Evolutionary conservation across 805 yeast genomes (phyloP).

Genomic region (Spathaspora arborariae): DNA sequence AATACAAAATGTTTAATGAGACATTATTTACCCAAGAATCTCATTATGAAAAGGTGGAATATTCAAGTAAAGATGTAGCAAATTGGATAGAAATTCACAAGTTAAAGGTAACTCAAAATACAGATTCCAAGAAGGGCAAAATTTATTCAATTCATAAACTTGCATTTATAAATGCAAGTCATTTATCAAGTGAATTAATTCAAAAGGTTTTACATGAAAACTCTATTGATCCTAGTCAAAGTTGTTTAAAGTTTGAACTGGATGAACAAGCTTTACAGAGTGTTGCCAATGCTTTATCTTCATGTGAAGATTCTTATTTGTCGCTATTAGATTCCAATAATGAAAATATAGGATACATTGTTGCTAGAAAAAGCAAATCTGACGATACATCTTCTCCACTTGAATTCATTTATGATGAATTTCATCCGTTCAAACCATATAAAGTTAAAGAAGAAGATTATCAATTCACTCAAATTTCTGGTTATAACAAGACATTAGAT

Average conservation of each 20-base stretch:
- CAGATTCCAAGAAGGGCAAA: conserved; percentile 36
- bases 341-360: conserved; percentile 54
- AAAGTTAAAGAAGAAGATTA: conserved; percentile 26
- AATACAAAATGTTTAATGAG: conserved; percentile 58
- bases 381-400: conserved; percentile 29
- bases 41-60: conserved; percentile 13
- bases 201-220: conserved; percentile 49
- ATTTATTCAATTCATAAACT: conserved; percentile 65
- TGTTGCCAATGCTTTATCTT: conserved; percentile 40
- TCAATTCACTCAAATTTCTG: conserved; percentile 41
- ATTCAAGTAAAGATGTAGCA: conserved; percentile 26
- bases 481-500: conserved; percentile 82
- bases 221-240: conserved; percentile 45
- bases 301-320: conserved; percentile 44
- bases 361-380: conserved; percentile 51
- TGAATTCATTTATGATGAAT: conserved; percentile 56
- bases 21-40: conserved; percentile 34
- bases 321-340: conserved; percentile 31
- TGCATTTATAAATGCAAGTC: conserved; percentile 63
- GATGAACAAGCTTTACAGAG: conserved; percentile 25
- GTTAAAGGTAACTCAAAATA: conserved; percentile 16
- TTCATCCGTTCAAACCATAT: conserved; percentile 63
- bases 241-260: conserved; percentile 25
- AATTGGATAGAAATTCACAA: conserved; percentile 40
- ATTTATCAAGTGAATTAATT: conserved; percentile 74